Conservation (phyloP, 2,329 filamentous ascomycete species). For the Colletotrichum endophyticum region DNA sequence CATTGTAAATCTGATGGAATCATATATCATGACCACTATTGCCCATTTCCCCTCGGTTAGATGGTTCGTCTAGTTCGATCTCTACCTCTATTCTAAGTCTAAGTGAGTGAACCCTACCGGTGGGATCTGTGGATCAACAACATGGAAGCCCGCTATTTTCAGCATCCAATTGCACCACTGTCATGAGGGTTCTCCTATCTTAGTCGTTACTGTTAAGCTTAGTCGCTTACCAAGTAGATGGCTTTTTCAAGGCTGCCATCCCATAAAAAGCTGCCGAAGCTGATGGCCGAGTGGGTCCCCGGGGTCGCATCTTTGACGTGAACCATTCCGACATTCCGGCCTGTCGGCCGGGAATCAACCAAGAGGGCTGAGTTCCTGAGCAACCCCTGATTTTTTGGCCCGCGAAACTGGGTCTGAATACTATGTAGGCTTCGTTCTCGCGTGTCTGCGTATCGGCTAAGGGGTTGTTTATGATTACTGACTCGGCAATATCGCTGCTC, state of each 20-base stretch:
- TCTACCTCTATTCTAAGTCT: neutral
- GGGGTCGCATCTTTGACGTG: neutral
- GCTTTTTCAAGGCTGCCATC: neutral
- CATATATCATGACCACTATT: neutral
- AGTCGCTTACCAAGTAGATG: conserved; percentile 5
- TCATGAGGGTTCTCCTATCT: neutral
- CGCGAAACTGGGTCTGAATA: neutral
- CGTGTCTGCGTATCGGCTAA: neutral
- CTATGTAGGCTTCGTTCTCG: neutral
- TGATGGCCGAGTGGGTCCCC: neutral
- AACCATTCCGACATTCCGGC: neutral
- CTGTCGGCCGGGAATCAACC: neutral
- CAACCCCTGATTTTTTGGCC: neutral
- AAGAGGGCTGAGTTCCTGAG: neutral
- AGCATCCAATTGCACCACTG: neutral
- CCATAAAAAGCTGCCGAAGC: neutral
- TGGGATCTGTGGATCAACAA: neutral
- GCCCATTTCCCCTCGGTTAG: neutral
- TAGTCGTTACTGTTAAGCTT: neutral
- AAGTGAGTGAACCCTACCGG: neutral
- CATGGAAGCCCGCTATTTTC: conserved; percentile 2
- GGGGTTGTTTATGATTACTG: neutral
- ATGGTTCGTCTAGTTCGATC: neutral
- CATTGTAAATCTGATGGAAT: neutral
- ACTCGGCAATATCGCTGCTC: conserved; percentile 9